phyloP scores from a whole-genome alignment of 345 rosid genomes.

The Combretum micranthum region DNA sequence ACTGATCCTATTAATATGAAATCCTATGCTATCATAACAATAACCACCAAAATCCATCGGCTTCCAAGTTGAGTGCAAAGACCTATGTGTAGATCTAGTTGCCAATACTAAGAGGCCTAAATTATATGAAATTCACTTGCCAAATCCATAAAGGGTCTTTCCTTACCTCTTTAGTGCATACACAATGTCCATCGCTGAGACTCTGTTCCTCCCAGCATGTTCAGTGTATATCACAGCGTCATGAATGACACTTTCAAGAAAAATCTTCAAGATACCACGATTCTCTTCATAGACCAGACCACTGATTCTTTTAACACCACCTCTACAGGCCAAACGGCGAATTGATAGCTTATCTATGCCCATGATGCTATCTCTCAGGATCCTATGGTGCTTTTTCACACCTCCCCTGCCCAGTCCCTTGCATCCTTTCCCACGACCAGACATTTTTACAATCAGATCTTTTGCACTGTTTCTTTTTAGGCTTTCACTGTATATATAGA shows the following conservation, averaged over 20 bases:
- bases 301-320: slow-evolving; percentile 46
- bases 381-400: slow-evolving; percentile 46
- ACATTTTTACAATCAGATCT: slow-evolving; percentile 20
- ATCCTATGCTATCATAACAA: too few species aligned
- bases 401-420: slow-evolving; percentile 60
- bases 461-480: too few species aligned
- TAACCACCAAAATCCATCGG: too few species aligned
- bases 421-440: slow-evolving; percentile 58
- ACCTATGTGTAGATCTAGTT: too few species aligned
- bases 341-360: slow-evolving; percentile 45
- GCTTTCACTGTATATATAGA: too few species aligned
- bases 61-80: too few species aligned
- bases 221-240: slow-evolving; percentile 37
- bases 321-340: slow-evolving; percentile 42
- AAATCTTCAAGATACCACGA: slow-evolving; percentile 46
- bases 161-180: slow-evolving; percentile 39
- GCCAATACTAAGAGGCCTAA: too few species aligned
- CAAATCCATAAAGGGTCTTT: slow-evolving; percentile 32
- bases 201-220: slow-evolving; percentile 36
- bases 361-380: slow-evolving; percentile 49
- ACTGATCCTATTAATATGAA: too few species aligned
- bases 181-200: slow-evolving; percentile 37
- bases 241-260: slow-evolving; percentile 38
- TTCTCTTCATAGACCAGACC: slow-evolving; percentile 53
- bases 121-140: slow-evolving; percentile 12